A percentile compares a stretch with the other conserved stretches of the same genome.
Evolutionary conservation across 2,329 filamentous ascomycete species (phyloP).

Genomic region (Aspergillus carbonarius): DNA sequence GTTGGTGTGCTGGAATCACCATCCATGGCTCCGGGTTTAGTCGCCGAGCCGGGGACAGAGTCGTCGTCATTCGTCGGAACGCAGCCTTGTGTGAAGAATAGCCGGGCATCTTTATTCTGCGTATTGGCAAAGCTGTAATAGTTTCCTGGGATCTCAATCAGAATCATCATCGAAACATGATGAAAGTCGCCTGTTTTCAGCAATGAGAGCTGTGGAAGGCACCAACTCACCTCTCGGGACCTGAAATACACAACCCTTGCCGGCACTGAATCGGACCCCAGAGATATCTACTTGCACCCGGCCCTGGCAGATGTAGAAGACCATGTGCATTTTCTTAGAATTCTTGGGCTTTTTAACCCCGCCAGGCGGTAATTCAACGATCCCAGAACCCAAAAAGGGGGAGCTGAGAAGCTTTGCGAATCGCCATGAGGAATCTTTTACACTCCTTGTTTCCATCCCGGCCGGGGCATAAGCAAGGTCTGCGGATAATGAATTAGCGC

Average conservation of each 20-base stretch:
- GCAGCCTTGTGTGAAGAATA: conserved; percentile 93
- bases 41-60: conserved; percentile 23
- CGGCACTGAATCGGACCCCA: conserved; percentile 68
- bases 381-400: conserved; percentile 83
- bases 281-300: conserved; percentile 72
- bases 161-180: not conserved
- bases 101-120: conserved; percentile 66
- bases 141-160: conserved; percentile 64
- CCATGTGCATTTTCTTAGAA: conserved; percentile 93
- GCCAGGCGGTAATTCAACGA: conserved; percentile 83
- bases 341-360: conserved; percentile 89
- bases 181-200: not conserved
- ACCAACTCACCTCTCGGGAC: conserved; percentile 79
- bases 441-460: conserved; percentile 58
- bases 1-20: conserved; percentile 20
- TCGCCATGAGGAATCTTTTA: conserved; percentile 69
- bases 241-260: conserved; percentile 87
- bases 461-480: conserved; percentile 61
- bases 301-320: conserved; percentile 85
- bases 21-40: conserved; percentile 25
- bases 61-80: conserved; percentile 47
- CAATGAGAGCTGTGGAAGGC: not conserved
- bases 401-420: conserved; percentile 85
- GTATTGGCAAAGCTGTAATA: conserved; percentile 89
- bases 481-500: conserved; percentile 26